A percentile compares a stretch with the other conserved stretches of the same genome.
Evolutionary conservation across 331 rosid species (phyloP).

Genomic region (Arachis monticola): DNA sequence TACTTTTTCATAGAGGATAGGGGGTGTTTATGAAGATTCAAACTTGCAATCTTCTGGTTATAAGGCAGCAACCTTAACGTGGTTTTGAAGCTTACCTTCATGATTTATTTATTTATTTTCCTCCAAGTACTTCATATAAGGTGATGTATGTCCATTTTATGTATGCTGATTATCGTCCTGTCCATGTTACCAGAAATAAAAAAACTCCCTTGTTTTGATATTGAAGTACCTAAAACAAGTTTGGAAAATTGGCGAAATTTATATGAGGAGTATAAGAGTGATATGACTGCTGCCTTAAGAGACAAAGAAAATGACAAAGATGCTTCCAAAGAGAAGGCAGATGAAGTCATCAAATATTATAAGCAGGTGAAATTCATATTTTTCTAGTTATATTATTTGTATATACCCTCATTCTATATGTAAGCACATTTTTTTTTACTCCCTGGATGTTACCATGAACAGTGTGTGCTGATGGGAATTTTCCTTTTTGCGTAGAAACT

Average conservation of each 20-base stretch:
- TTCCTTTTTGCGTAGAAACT: constrained; percentile 44
- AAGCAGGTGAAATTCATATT: constrained; percentile 45
- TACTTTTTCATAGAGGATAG: too few species aligned
- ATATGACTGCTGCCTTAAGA: constrained; percentile 44
- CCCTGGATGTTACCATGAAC: background rate
- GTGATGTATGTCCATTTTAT: background rate
- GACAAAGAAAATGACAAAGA: constrained; percentile 9
- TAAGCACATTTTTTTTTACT: background rate
- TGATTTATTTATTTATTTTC: background rate
- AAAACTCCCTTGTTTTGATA: constrained; percentile 65
- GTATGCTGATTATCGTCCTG: background rate
- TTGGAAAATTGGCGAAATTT: constrained; percentile 46
- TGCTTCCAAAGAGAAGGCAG: constrained; percentile 30
- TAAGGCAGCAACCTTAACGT: too few species aligned
- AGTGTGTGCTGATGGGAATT: constrained; percentile 17
- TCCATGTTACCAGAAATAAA: constrained; percentile 53
- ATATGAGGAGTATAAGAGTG: constrained; percentile 46
- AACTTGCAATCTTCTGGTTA: too few species aligned
- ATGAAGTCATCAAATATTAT: constrained; percentile 50
- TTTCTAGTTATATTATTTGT: background rate
- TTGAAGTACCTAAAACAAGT: constrained; percentile 49
- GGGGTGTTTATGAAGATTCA: too few species aligned
- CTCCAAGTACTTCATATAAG: background rate
- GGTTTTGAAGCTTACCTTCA: too few species aligned
- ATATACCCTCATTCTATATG: background rate